Base-by-base conservation (phyloP, 2,329 filamentous ascomycete genomes). In the Talaromyces marneffei region DNA sequence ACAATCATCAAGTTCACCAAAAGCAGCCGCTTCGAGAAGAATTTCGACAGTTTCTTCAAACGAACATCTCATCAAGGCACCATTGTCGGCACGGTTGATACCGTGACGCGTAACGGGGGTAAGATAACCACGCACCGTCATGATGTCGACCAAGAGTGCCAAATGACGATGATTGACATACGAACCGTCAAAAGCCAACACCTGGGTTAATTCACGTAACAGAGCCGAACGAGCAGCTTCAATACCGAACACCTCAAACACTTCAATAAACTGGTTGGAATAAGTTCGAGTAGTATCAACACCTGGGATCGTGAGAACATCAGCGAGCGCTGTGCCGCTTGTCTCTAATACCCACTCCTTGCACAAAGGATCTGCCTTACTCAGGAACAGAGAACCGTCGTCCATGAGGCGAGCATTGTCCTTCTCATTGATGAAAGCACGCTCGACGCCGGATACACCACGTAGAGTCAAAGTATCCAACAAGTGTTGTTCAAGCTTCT, bases 11-110 rank as follows among this genome's bases (percentile, higher is more conserved):
- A 99, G 83, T 76, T 99, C 94, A 73, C 94, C 94, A 56, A 91
- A 91, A 16, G 92, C 91, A 25, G 94, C 94, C 64, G 94, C 95
- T 73, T 99, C 94, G 20, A 99, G 86, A 58, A 99, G 82, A 81
- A 99, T 99, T 74, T 99, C 95, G 42, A 99, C 94, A 0, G 94
- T 99, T 77, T 99, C 95, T 78, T 99, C 94, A 78, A 99, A 99
- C 1, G 94, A 99, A 82, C 95, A 99, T 75, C 94, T 89, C 94
- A 99, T 99, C 70, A 99, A 83, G 9, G 94, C 95, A 81, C 94
- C 94, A 64, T 95, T 99, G 73, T 99, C 94, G 27, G 93, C 91
- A 70, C 94, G 87, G 80, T 99, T 99, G 80, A 99, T 99, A 79
- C 94, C 94, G 74, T 99, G 94, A 77, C 94, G 90, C 60, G 94